A percentile compares a stretch with the other conserved stretches of the same genome.
These are phyloP conservation scores for Annulohypoxylon bovei DNA, from an alignment of 495 filamentous ascomycete species.

Conservation along the genomic window DNA sequence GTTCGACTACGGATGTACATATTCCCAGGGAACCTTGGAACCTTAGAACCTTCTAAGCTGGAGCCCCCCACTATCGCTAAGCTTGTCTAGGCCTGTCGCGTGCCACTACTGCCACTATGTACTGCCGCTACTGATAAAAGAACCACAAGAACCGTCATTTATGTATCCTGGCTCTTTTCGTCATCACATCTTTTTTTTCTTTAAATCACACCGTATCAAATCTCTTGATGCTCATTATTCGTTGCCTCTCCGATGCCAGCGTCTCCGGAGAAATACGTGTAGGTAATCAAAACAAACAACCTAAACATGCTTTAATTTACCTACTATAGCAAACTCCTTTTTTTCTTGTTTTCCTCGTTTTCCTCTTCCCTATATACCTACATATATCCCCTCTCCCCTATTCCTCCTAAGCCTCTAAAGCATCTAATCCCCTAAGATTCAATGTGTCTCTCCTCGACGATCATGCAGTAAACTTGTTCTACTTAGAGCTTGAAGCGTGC, in stretches of 20 bases:
- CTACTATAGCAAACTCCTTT: slow-evolving; percentile 6
- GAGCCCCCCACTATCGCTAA: neutral
- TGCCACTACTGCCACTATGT: neutral
- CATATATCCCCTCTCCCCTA: neutral
- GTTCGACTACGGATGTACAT: no score
- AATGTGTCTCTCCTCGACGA: slow-evolving; percentile 1
- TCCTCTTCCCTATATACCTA: neutral
- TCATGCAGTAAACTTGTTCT: slow-evolving; percentile 29
- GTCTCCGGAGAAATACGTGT: slow-evolving; percentile 27
- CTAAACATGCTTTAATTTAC: slow-evolving; percentile 26
- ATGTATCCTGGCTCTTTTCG: slow-evolving; percentile 17
- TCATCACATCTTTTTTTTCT: slow-evolving; percentile 31
- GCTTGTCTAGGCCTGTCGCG: neutral
- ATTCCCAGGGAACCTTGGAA: neutral
- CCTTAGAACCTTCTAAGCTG: neutral
- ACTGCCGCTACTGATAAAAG: neutral
- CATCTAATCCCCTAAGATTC: neutral
- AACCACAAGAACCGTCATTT: neutral
- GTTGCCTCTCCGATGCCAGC: slow-evolving; percentile 19
- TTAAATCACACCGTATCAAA: slow-evolving; percentile 28
- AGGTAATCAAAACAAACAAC: slow-evolving; percentile 30
- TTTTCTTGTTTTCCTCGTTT: neutral
- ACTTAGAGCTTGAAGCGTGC: slow-evolving; percentile 12
- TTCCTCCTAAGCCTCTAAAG: neutral
- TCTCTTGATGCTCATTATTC: slow-evolving; percentile 29